phyloP scores from a whole-genome alignment of 2,329 filamentous ascomycete genomes.

The Aspergillus pseudoviridinutans region DNA sequence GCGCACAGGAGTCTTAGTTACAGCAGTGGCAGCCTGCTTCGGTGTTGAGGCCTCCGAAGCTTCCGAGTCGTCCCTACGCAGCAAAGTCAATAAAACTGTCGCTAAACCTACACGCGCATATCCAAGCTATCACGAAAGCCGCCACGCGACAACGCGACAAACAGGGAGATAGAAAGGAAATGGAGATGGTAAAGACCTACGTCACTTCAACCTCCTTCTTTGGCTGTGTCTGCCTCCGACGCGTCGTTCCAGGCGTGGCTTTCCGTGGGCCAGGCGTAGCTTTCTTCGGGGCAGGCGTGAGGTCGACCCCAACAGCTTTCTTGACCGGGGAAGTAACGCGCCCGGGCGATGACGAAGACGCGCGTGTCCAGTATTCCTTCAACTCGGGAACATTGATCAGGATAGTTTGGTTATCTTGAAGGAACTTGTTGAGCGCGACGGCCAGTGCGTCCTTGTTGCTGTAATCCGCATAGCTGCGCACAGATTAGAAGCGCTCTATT shows the following conservation, averaged over 20 bases:
- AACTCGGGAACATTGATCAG: constrained; percentile 64
- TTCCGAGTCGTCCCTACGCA: constrained; percentile 14
- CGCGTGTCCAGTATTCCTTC: constrained; percentile 67
- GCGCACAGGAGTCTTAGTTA: constrained; percentile 14
- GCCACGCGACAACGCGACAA: not conserved
- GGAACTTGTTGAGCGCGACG: constrained; percentile 66
- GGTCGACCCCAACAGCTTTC: constrained; percentile 40
- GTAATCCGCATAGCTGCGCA: constrained; percentile 56
- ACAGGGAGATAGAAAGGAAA: not conserved
- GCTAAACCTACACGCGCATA: not conserved
- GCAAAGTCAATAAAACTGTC: not conserved
- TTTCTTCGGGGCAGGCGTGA: constrained; percentile 30
- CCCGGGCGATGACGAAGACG: constrained; percentile 29
- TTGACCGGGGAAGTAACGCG: constrained; percentile 47
- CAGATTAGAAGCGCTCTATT: not conserved
- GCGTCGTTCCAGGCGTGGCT: constrained; percentile 28
- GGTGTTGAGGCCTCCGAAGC: not conserved
- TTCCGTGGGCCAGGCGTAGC: constrained; percentile 15
- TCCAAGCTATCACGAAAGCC: not conserved
- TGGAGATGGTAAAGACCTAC: constrained; percentile 6
- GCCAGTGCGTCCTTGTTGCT: constrained; percentile 79
- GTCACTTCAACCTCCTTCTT: constrained; percentile 37
- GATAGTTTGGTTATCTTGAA: constrained; percentile 63
- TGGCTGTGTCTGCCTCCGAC: constrained; percentile 37
- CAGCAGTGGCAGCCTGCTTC: not conserved